Evolutionary conservation across 176 grass and related monocot species (phyloP), one percentile per base, ranked within the genome.

Genomic region (Echinochloa phyllopogon): DNA sequence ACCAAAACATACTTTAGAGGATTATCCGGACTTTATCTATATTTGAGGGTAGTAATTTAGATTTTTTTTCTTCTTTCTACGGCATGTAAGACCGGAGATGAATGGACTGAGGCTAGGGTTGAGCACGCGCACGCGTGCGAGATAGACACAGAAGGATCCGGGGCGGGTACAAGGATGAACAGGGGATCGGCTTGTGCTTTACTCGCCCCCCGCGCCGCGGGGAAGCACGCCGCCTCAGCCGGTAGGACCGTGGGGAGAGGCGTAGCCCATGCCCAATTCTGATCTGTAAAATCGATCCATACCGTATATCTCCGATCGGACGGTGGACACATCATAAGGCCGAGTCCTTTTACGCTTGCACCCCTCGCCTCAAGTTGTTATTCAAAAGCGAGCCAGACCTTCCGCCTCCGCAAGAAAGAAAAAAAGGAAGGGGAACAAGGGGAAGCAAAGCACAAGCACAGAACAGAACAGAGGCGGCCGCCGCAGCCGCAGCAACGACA

Each of bases 371-470:
- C 16, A 53, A 9, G 12, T 1, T 3, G 11, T 10, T 18, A 63
- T 78, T 78, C 41, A 25, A 53, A 84, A 72, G 25, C 11, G 42
- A 61, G 1, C 47, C 57, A 10, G 38, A 76, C 79, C 86, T 83
- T 77, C 86, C 86, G 51, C 87, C 20, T 65, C 75, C 75, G 87
- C 81, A 79, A 74, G 87, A 84, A 88, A 84, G 75, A 73, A 64
- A 73, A 64, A 63, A 72, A 55, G 14, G 3, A 40, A 29, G 17
- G 2, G 60, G 21, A 52, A 52, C 71, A 11, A 17, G 78, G 29
- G 15, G 87, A 84, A 88, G 81, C 67, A 82, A 87, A 82, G 75
- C 47, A 39, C 81, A 65, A 44, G 49, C 48, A 48, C 48, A 37
- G 0, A 33, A n/a, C n/a, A n/a, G n/a, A n/a, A 24, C 69, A 80